These are phyloP conservation scores for Magnaporthiopsis incrustans DNA, from an alignment of 2,329 filamentous ascomycete genomes.

Conservation along the genomic window DNA sequence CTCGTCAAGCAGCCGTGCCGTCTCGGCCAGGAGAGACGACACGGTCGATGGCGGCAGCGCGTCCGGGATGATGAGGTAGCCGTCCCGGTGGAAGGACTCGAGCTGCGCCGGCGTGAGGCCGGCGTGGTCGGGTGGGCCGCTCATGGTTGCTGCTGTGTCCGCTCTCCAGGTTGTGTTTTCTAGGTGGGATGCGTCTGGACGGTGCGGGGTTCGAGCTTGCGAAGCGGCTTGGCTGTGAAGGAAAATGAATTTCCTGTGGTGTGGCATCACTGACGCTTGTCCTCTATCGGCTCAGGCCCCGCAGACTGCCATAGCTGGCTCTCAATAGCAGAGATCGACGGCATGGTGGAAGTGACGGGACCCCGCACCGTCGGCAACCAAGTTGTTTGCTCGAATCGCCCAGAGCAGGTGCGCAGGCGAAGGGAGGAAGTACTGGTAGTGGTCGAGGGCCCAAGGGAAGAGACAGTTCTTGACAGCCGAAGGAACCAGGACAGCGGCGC, in stretches of 20 bases:
- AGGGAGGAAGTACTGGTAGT: no score
- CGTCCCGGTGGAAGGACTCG: conserved; percentile 66
- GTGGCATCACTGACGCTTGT: no score
- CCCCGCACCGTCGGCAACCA: no score
- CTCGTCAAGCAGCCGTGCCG: conserved; percentile 59
- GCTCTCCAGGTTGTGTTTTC: neutral
- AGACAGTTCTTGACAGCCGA: no score
- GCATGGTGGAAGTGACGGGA: no score
- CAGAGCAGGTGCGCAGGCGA: no score
- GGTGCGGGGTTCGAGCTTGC: neutral
- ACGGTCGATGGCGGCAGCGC: conserved; percentile 63
- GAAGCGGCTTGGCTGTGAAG: neutral
- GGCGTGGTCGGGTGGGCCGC: neutral
- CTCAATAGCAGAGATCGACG: no score
- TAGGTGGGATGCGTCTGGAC: accelerated
- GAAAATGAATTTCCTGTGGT: neutral
- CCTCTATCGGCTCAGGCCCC: no score
- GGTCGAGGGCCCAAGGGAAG: no score
- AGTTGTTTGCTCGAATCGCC: no score
- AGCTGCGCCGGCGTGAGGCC: conserved; percentile 63
- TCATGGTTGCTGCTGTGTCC: neutral
- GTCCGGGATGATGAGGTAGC: conserved; percentile 80
- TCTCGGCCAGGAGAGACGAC: conserved; percentile 62
- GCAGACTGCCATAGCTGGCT: no score
- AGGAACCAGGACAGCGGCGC: no score